Percentiles rank a stretch among this genome's conserved stretches.
phyloP scores from a whole-genome alignment of 768 basidiomycete species.

The Pluteus cervinus region DNA sequence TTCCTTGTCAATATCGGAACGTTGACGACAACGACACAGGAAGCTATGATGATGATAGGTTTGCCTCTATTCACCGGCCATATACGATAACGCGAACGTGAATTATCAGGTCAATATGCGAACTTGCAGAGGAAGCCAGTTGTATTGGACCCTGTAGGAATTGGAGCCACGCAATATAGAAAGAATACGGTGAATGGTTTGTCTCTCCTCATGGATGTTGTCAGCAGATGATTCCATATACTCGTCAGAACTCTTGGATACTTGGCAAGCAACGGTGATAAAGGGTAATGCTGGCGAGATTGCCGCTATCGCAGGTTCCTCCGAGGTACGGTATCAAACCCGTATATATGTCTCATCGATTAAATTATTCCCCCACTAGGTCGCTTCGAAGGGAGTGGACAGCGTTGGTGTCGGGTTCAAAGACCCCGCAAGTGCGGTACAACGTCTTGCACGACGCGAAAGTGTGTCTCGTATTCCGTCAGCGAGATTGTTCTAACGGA shows the following conservation, averaged over 20 bases:
- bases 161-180: conserved; percentile 76
- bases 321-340: conserved; percentile 44
- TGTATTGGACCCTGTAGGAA: conserved; percentile 89
- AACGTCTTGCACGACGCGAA: conserved; percentile 63
- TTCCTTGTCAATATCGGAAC: conserved; percentile 89
- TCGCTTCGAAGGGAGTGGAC: conserved; percentile 79
- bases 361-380: conserved; percentile 30
- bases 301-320: conserved; percentile 67
- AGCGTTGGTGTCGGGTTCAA: conserved; percentile 72
- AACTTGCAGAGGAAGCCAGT: conserved; percentile 70
- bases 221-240: conserved; percentile 1
- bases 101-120: conserved; percentile 39
- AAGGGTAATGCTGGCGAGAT: conserved; percentile 94
- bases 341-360: neutral
- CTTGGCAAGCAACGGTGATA: conserved; percentile 85
- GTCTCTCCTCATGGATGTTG: neutral
- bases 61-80: neutral
- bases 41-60: conserved; percentile 74
- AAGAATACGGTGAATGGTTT: conserved; percentile 54
- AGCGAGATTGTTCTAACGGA: too few species aligned
- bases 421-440: conserved; percentile 68
- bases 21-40: conserved; percentile 45
- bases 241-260: conserved; percentile 54
- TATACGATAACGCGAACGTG: neutral
- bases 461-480: conserved; percentile 37